These are phyloP conservation scores for Nannochloris sp. DNA, from an alignment of 139 green algal genomes.

Conservation along the genomic window DNA sequence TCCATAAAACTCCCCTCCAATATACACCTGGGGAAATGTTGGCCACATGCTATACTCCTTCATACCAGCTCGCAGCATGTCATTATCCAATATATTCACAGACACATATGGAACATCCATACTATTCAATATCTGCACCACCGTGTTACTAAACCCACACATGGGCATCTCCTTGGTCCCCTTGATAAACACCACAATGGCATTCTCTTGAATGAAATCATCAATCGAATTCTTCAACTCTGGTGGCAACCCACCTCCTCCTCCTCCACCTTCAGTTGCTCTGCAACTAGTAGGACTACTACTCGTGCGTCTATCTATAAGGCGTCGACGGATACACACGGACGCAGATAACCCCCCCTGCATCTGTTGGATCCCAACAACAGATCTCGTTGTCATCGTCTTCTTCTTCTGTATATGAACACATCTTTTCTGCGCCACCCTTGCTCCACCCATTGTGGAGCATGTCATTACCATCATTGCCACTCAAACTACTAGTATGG, in stretches of 20 bases:
- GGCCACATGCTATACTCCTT: conserved; percentile 80
- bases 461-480: too few species aligned
- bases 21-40: conserved; percentile 91
- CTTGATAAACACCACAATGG: conserved; percentile 89
- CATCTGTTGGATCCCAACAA: too few species aligned
- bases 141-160: conserved; percentile 95
- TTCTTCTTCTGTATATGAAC: too few species aligned
- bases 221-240: conserved; percentile 65
- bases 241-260: conserved; percentile 36
- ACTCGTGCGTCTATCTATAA: too few species aligned
- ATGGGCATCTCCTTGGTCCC: conserved; percentile 78
- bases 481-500: too few species aligned
- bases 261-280: too few species aligned
- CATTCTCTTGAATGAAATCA: conserved; percentile 59
- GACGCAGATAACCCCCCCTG: too few species aligned
- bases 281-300: too few species aligned
- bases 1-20: conserved; percentile 88
- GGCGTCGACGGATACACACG: too few species aligned
- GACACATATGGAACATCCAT: conserved; percentile 62
- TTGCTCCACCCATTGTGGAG: too few species aligned
- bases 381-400: too few species aligned
- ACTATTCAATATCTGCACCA: conserved; percentile 73
- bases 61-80: conserved; percentile 72
- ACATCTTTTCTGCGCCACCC: too few species aligned
- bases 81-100: conserved; percentile 92